Evolutionary conservation across 2,329 filamentous ascomycete genomes (phyloP), one percentile per base, ranked within the genome.

Genomic region (Cordyceps tenuipes): DNA sequence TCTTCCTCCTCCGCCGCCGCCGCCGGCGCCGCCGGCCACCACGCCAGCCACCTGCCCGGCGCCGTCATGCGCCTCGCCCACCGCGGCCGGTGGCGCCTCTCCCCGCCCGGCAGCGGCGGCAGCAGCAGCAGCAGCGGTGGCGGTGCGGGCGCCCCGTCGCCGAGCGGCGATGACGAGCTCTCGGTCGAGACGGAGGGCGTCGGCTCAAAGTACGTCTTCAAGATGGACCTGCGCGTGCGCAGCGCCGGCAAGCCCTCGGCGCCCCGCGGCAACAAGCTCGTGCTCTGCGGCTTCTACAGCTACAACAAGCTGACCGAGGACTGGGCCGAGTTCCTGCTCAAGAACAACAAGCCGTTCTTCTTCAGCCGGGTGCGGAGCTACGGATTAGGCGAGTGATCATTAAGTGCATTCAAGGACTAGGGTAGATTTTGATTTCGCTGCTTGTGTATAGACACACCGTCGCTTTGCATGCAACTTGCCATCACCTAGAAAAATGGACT

Each of bases 271-370:
- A 97, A 93, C 63, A 96, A 95, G 74, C 75, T 99, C 55, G 76
- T 79, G 0, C 99, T 94, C 93, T 88, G 88, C 67, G 88, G 89
- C 0, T 97, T 92, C 70, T 96, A 90, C 84, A 93, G 87, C 75
- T 93, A 95, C 70, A 96, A 97, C 70, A 82, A 83, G 66, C 73
- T 96, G 68, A 96, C 91, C 8, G 91, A 96, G 70, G 92, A 97
- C 73, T 94, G 90, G 89, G 90, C 81, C 4, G 88, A 90, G 74
- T 97, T 97, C 73, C 72, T 74, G 15, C 72, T 85, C 44, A 82
- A 80, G 70, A 82, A 87, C 65, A 79, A 85, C 60, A 86, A 85
- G 71, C 79, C 85, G 0, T 88, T 83, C 68, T 83, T 86, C 68
- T 89, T 87, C 65, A 88, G 85, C 67, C 76, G 85, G 13, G 85